Conservation (phyloP, 140 eudicot species). For the Flaveria floridana region DNA sequence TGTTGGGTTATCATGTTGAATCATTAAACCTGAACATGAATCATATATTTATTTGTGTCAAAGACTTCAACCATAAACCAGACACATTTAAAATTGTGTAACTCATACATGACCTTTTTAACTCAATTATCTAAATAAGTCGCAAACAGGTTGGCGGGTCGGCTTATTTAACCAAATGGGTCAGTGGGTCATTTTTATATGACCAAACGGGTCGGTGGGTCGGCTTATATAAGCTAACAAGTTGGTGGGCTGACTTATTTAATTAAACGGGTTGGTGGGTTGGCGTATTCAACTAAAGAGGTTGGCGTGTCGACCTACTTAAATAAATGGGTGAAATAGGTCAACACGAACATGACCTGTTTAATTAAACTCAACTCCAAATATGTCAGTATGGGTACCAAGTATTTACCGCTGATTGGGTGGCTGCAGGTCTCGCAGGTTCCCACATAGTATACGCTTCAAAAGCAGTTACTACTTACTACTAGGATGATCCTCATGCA, state of each 20-base stretch:
- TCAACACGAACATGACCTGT: not conserved
- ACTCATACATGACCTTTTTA: not conserved
- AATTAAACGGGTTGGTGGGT: not conserved
- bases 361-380: not conserved
- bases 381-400: not conserved
- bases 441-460: constrained; percentile 37
- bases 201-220: not conserved
- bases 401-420: constrained; percentile 1
- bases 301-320: not conserved
- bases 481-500: not conserved
- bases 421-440: constrained; percentile 48
- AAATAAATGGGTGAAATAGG: not conserved
- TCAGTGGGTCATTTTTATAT: not conserved
- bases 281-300: not conserved
- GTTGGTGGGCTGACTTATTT: not conserved
- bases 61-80: not conserved
- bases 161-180: not conserved
- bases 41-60: not conserved
- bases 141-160: not conserved
- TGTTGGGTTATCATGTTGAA: not conserved
- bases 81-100: not conserved
- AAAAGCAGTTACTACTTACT: not conserved
- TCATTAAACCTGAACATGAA: not conserved
- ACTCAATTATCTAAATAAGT: not conserved
- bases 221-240: too few species aligned